These are phyloP conservation scores for Sonneratia alba DNA, from an alignment of 345 rosid genomes.

Conservation along the genomic window DNA sequence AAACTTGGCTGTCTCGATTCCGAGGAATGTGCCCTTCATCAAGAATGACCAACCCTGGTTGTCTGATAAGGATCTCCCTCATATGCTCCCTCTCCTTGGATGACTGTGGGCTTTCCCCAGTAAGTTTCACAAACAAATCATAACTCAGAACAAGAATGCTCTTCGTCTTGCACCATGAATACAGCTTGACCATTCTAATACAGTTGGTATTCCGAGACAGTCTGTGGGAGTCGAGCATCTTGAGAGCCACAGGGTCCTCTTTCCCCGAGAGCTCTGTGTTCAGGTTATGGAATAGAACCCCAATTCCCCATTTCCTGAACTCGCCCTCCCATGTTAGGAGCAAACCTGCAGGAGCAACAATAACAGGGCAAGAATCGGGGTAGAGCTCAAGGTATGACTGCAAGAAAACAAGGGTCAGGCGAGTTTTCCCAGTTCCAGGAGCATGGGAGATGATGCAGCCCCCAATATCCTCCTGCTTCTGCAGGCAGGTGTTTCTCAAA, in stretches of 20 bases:
- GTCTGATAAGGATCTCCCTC: slow-evolving; percentile 35
- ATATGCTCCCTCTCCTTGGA: slow-evolving; percentile 14
- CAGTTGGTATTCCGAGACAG: slow-evolving; percentile 1
- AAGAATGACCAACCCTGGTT: slow-evolving; percentile 48
- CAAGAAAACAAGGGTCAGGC: slow-evolving; percentile 54
- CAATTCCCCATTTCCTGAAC: slow-evolving; percentile 53
- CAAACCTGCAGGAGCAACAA: slow-evolving; percentile 66
- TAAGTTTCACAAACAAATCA: slow-evolving; percentile 46
- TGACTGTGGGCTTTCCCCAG: slow-evolving; percentile 14
- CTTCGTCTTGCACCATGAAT: slow-evolving; percentile 45
- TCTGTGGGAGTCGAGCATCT: slow-evolving; percentile 10
- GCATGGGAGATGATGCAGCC: slow-evolving; percentile 86
- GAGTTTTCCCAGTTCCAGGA: slow-evolving; percentile 85
- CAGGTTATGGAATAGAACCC: slow-evolving; percentile 48
- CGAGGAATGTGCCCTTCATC: slow-evolving; percentile 86
- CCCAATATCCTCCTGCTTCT: slow-evolving; percentile 15
- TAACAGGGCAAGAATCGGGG: slow-evolving; percentile 50
- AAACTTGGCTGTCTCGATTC: slow-evolving; percentile 39
- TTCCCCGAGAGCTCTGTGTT: slow-evolving; percentile 41
- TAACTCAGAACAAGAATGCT: slow-evolving; percentile 61
- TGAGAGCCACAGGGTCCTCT: slow-evolving; percentile 25
- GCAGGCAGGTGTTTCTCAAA: slow-evolving; percentile 16
- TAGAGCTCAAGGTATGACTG: slow-evolving; percentile 37
- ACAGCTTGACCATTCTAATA: slow-evolving; percentile 44
- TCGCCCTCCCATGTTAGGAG: slow-evolving; percentile 82